Base-by-base conservation (phyloP, 2,329 filamentous ascomycete species). In the Emergomyces orientalis region DNA sequence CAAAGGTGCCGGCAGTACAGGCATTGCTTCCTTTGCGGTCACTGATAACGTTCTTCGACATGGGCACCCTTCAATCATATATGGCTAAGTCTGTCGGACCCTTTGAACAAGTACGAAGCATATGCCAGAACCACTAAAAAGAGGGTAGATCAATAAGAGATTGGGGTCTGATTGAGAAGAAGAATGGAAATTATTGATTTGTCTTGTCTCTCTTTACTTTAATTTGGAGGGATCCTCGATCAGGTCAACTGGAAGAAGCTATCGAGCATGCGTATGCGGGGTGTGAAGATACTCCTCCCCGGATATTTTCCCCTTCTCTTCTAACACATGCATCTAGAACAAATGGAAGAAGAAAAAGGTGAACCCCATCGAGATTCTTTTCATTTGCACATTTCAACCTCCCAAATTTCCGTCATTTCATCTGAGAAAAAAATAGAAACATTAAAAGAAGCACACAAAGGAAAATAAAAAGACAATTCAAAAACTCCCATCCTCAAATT, bases 401-500 rank as follows among this genome's bases (percentile, higher is more conserved):
- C 64, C 64, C 64, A 62, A 59, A 49, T 61, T 63, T 63, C 63
- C 64, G 62, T 66, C 41, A 63, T 64, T 60, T 64, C 60, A 51
- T 63, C 56, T 51, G 62, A 58, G 17, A 61, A 59, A 65, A 47
- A 58, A 60, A 64, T 39, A 59, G 60, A 59, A 60, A 45, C 56
- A 49, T 19, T 47, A 51, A 62, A 64, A 65, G 22, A 63, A 55
- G 27, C 47, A 51, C 13, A 27, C 25, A 62, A 60, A 63, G 41
- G 43, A 58, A 62, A 58, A 45, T 19, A 59, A 55, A 63, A 43
- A 17, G 17, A 52, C 41, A 32, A 32, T 43, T 60, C 32, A 51
- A 57, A 61, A 58, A 63, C 66, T 67, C 64, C 52, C 62, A 66
- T 62, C 74, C 73, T 78, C 56, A 51, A 59, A 59, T 61, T 49